These are phyloP conservation scores for Rhododendron williamsianum DNA, from an alignment of 148 eudicot genomes.

Conservation along the genomic window DNA sequence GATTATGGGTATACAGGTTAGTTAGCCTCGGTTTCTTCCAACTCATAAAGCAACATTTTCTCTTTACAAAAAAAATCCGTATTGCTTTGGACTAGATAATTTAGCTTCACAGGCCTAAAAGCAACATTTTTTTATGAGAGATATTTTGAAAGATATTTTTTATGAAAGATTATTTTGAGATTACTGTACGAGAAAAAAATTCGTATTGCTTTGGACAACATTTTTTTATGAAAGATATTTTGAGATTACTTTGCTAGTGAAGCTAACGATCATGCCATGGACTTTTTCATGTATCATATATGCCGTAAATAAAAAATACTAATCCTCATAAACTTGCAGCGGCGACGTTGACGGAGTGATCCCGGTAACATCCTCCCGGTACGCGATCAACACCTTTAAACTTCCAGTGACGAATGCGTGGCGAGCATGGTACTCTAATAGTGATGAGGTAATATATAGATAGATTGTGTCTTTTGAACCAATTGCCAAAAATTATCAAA, in stretches of 20 bases:
- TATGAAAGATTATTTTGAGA: too few species aligned
- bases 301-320: neutral
- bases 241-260: neutral
- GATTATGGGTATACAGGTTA: constrained; percentile 28
- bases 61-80: too few species aligned
- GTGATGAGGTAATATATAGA: constrained; percentile 11
- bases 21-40: neutral
- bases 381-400: constrained; percentile 14
- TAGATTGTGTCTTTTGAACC: too few species aligned
- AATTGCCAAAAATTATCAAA: neutral
- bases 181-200: too few species aligned
- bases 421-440: constrained; percentile 19
- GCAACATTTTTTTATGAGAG: too few species aligned
- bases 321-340: constrained; percentile 13
- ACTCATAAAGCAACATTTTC: neutral
- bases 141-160: too few species aligned
- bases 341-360: constrained; percentile 12
- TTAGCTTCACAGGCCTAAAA: too few species aligned
- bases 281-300: neutral
- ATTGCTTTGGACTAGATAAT: too few species aligned
- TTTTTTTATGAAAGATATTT: too few species aligned
- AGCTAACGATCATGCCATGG: neutral
- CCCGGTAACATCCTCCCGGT: constrained; percentile 19
- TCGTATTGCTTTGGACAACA: too few species aligned
- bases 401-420: constrained; percentile 14